Conservation (phyloP, 2,329 filamentous ascomycete species). For the Cladobotryum mycophilum region DNA sequence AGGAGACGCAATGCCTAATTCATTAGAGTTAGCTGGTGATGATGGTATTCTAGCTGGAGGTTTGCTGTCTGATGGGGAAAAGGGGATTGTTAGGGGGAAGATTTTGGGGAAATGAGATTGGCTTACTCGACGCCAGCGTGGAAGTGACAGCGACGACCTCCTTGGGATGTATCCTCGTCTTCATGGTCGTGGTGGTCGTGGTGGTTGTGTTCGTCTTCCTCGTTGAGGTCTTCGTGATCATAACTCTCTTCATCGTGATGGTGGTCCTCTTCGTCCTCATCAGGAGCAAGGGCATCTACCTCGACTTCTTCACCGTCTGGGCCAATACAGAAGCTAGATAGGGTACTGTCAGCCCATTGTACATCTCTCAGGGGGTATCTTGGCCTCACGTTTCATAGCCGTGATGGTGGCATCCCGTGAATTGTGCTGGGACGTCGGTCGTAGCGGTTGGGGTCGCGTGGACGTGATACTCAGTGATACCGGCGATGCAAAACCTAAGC, state of each 20-base stretch:
- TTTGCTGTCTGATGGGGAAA: too few species aligned
- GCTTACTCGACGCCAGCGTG: constrained; percentile 68
- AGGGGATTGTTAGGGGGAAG: neutral
- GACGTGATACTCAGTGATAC: constrained; percentile 36
- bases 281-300: constrained; percentile 36
- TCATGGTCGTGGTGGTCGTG: constrained; percentile 18
- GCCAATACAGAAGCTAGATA: constrained; percentile 55
- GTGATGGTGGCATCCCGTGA: constrained; percentile 61
- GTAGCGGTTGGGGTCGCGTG: constrained; percentile 47
- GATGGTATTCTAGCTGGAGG: neutral
- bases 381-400: constrained; percentile 46
- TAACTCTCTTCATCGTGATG: constrained; percentile 16
- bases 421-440: constrained; percentile 50
- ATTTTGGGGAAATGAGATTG: neutral
- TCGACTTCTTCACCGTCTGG: constrained; percentile 55
- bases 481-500: constrained; percentile 40
- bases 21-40: neutral
- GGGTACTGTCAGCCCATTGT: neutral
- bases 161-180: constrained; percentile 5
- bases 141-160: constrained; percentile 45
- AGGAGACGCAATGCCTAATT: constrained; percentile 54
- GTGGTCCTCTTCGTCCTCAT: constrained; percentile 17
- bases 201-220: constrained; percentile 13
- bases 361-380: too few species aligned
- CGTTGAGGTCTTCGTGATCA: constrained; percentile 17